Evolutionary conservation across 2,329 filamentous ascomycete species (phyloP), one percentile per base, ranked within the genome.

Genomic region (Ophiostoma sp.): DNA sequence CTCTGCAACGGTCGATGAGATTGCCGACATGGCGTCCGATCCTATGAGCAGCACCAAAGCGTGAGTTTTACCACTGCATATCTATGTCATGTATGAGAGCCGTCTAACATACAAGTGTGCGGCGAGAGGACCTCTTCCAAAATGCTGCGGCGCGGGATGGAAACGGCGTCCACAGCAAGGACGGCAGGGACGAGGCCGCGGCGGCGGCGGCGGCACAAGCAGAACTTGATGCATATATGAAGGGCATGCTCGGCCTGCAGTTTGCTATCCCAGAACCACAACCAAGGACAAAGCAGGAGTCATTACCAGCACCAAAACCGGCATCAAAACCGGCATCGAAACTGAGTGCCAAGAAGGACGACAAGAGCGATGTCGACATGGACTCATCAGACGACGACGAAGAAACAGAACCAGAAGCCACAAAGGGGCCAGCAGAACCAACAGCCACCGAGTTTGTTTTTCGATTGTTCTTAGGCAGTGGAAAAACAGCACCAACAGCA

Each of bases 171-270:
- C 11, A 11, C 40, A 40, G 2, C 42, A 8, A 5, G 62, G 16
- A 14, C 40, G 36, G 0, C 9, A 18, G 14, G 3, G 67, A 66
- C 8, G 40, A 42, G 8, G 65, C 40, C 14, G 63, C 60, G 2
- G 67, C 67, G 0, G 65, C 67, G 0, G 65, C 52, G 1, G 69
- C 67, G 0, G 66, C 69, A 2, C 70, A 68, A 0, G 70, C 72
- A 1, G 72, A 71, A 1, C 65, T 73, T 2, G 71, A 70, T 9
- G 68, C 68, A n/a, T 71, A 70, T 45, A 70, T 73, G 70, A 66
- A 68, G 5, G 38, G 16, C 45, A 55, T 40, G 4, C 52, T 72
- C 1, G 69, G 58, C 0, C 64, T 72, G 27, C 36, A 67, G 4
- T 16, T 68, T 41, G 38, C n/a, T 36, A 18, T 52, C 5, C 45